phyloP scores from a whole-genome alignment of 2,329 filamentous ascomycete genomes.

The Trichoderma brevicompactum region DNA sequence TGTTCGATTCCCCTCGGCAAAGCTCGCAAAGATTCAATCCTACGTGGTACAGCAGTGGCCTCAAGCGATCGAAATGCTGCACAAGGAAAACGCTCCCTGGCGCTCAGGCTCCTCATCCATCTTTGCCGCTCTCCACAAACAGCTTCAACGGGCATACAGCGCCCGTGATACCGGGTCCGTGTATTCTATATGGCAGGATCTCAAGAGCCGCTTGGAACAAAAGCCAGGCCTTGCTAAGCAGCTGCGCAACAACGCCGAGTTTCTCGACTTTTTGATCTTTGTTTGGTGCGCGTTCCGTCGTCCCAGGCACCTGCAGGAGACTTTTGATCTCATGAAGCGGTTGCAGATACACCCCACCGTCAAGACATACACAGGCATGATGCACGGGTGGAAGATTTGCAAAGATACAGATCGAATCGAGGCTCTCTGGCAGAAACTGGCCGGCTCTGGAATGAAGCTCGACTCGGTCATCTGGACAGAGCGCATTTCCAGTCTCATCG shows the following conservation, averaged over 20 bases:
- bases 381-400: slow-evolving; percentile 68
- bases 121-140: slow-evolving; percentile 36
- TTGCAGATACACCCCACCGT: slow-evolving; percentile 62
- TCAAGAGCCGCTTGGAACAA: slow-evolving; percentile 36
- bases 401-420: slow-evolving; percentile 64
- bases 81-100: slow-evolving; percentile 35
- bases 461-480: slow-evolving; percentile 72
- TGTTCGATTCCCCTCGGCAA: slow-evolving; percentile 32
- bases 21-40: slow-evolving; percentile 32
- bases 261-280: slow-evolving; percentile 48
- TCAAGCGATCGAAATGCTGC: slow-evolving; percentile 34
- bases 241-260: slow-evolving; percentile 42
- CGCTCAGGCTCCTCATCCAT: slow-evolving; percentile 19
- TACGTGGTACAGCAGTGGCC: slow-evolving; percentile 42
- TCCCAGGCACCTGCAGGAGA: slow-evolving; percentile 40
- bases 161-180: slow-evolving; percentile 39
- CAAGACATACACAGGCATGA: slow-evolving; percentile 73
- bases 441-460: slow-evolving; percentile 59
- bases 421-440: slow-evolving; percentile 69
- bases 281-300: slow-evolving; percentile 46
- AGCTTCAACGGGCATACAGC: slow-evolving; percentile 39
- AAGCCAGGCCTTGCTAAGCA: slow-evolving; percentile 36
- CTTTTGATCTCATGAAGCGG: slow-evolving; percentile 49
- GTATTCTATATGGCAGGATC: slow-evolving; percentile 42
- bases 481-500: slow-evolving; percentile 68